These are phyloP conservation scores for Sarcodon sp. DNA, from an alignment of 768 basidiomycete species.

Conservation along the genomic window DNA sequence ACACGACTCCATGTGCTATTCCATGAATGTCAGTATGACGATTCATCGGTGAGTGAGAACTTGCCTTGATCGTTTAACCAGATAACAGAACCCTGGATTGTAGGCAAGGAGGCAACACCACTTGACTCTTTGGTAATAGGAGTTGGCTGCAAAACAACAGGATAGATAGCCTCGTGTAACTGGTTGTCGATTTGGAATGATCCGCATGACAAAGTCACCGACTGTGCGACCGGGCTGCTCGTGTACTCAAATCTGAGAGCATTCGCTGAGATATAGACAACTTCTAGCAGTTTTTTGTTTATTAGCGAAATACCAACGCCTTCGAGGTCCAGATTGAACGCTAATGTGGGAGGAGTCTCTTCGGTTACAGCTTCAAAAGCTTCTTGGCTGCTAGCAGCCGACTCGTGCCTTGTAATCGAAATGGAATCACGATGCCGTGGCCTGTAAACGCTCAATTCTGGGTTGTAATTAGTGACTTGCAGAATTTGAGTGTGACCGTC, in stretches of 20 bases:
- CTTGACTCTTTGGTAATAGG: constrained; percentile 68
- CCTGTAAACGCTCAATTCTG: constrained; percentile 81
- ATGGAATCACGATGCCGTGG: constrained; percentile 42
- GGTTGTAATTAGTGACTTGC: constrained; percentile 76
- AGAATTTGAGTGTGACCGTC: constrained; percentile 78
- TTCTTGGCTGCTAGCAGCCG: constrained; percentile 53
- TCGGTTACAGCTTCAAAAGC: constrained; percentile 79
- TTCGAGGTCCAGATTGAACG: constrained; percentile 63
- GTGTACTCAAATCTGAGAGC: constrained; percentile 76
- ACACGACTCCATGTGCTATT: constrained; percentile 93
- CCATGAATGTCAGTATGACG: constrained; percentile 1
- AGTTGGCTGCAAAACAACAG: constrained; percentile 90
- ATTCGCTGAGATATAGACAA: constrained; percentile 76
- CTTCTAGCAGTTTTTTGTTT: constrained; percentile 79
- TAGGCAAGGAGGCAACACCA: constrained; percentile 74
- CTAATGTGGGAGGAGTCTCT: constrained; percentile 53
- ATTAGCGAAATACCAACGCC: constrained; percentile 90
- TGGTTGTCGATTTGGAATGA: constrained; percentile 94
- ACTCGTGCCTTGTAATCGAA: constrained; percentile 51
- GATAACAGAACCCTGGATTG: constrained; percentile 77
- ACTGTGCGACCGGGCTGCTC: constrained; percentile 66
- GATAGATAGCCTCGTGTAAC: constrained; percentile 89
- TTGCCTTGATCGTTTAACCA: constrained; percentile 90
- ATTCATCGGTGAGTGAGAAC: constrained; percentile 2
- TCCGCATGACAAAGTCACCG: constrained; percentile 72